These are phyloP conservation scores for Pontederia paniculata DNA, from an alignment of 176 grass and related monocot genomes.

Conservation along the genomic window DNA sequence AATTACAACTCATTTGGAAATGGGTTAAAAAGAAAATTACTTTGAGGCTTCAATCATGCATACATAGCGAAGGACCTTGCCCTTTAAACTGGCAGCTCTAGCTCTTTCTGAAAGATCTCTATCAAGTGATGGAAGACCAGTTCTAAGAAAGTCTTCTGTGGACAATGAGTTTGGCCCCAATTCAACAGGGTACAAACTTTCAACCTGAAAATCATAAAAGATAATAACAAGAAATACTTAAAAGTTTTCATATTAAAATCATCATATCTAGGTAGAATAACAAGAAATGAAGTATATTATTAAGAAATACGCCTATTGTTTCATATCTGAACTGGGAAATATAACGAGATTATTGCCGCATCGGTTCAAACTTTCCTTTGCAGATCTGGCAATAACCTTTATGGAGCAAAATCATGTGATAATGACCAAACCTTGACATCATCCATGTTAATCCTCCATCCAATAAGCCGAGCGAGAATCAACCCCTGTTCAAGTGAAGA, in stretches of 20 bases:
- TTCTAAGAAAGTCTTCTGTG: slow-evolving; percentile 51
- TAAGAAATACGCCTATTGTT: neutral
- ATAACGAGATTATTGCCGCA: too few species aligned
- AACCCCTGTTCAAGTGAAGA: slow-evolving; percentile 36
- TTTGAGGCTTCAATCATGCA: slow-evolving; percentile 43
- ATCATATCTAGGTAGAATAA: neutral
- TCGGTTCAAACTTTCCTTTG: too few species aligned
- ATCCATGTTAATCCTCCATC: slow-evolving; percentile 55
- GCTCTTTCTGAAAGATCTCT: slow-evolving; percentile 56
- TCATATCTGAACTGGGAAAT: too few species aligned
- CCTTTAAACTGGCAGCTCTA: slow-evolving; percentile 52
- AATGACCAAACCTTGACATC: slow-evolving; percentile 47
- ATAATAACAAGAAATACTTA: neutral
- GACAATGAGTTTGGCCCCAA: slow-evolving; percentile 60
- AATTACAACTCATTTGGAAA: neutral
- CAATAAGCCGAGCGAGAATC: slow-evolving; percentile 79
- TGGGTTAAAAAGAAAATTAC: slow-evolving; percentile 24
- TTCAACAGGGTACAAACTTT: slow-evolving; percentile 80
- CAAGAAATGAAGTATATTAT: neutral
- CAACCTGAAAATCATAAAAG: slow-evolving; percentile 42
- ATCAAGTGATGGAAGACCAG: slow-evolving; percentile 52
- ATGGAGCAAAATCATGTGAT: neutral
- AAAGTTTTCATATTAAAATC: neutral
- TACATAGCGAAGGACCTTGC: slow-evolving; percentile 84
- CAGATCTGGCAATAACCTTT: too few species aligned